A percentile compares a stretch with the other conserved stretches of the same genome.
Evolutionary conservation across 1,284 basidiomycete genomes (phyloP).

Genomic region (Caloboletus firmus): DNA sequence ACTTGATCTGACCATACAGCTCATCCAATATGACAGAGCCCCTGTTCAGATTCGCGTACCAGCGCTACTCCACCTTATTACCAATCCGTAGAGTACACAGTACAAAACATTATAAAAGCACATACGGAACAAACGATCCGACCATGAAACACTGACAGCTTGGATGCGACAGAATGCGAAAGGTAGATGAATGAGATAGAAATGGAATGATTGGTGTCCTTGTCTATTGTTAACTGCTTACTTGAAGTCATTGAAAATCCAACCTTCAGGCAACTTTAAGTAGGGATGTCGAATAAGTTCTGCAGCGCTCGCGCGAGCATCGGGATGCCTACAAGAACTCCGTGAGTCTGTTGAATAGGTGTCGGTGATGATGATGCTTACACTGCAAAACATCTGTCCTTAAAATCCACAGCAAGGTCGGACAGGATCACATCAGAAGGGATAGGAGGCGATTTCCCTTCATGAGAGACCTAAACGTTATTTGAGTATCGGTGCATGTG

Average conservation of each 20-base stretch:
- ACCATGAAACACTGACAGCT: conserved; percentile 16
- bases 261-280: conserved; percentile 70
- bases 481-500: conserved; percentile 8
- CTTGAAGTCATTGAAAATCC: conserved; percentile 73
- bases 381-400: conserved; percentile 89
- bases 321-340: conserved; percentile 67
- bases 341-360: conserved; percentile 6
- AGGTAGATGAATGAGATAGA: conserved; percentile 30
- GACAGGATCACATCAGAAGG: conserved; percentile 81
- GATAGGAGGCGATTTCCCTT: conserved; percentile 84
- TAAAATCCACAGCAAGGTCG: conserved; percentile 81
- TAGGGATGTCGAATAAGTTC: conserved; percentile 86
- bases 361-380: conserved; percentile 39
- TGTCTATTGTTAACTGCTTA: conserved; percentile 15
- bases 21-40: not conserved
- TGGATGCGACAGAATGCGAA: conserved; percentile 25
- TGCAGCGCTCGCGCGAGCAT: conserved; percentile 80
- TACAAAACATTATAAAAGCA: conserved; percentile 37
- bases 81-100: conserved; percentile 21
- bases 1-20: not conserved
- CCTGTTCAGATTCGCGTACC: conserved; percentile 30
- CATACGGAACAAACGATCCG: conserved; percentile 29
- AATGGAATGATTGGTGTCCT: conserved; percentile 18
- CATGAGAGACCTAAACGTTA: conserved; percentile 66
- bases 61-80: conserved; percentile 35